Percentiles rank a stretch among this genome's conserved stretches.
Evolutionary conservation across 2,329 filamentous ascomycete species (phyloP).

Genomic region (Endocalyx cinctus): DNA sequence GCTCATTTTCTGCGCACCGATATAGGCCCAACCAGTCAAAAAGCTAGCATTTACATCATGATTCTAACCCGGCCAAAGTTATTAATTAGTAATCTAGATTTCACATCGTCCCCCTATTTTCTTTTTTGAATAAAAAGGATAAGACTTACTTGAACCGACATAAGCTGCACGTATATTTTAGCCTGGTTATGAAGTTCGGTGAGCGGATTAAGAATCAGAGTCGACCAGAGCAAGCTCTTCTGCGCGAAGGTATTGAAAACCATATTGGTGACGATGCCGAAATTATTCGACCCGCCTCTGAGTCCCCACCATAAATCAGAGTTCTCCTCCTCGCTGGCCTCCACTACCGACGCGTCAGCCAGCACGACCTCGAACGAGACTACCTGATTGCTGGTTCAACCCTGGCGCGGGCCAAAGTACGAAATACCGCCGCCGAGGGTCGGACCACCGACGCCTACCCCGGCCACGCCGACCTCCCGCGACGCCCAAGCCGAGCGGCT

Average conservation of each 20-base stretch:
- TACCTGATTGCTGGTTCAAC: conserved; percentile 44
- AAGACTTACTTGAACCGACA: too few species aligned
- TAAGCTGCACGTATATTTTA: conserved; percentile 8
- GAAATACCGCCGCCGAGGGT: conserved; percentile 45
- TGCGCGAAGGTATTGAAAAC: conserved; percentile 11
- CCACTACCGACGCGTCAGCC: conserved; percentile 37
- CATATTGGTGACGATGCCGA: conserved; percentile 17
- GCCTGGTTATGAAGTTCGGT: conserved; percentile 5
- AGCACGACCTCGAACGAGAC: conserved; percentile 43
- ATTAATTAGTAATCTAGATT: too few species aligned
- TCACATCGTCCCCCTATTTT: too few species aligned
- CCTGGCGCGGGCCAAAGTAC: conserved; percentile 39
- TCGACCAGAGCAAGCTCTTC: conserved; percentile 11
- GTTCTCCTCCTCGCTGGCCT: conserved; percentile 9
- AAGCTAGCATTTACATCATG: conserved; percentile 12
- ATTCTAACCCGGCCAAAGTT: too few species aligned
- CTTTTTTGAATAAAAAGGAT: too few species aligned
- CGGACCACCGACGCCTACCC: conserved; percentile 40
- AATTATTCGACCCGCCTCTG: conserved; percentile 14
- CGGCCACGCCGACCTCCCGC: conserved; percentile 38
- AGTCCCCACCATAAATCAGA: conserved; percentile 13
- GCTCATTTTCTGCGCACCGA: conserved; percentile 2
- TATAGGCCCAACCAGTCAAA: conserved; percentile 6
- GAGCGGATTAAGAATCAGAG: conserved; percentile 3
- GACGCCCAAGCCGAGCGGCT: conserved; percentile 30